Evolutionary conservation across 805 yeast genomes (phyloP).

Genomic region (Teunomyces atbi): DNA sequence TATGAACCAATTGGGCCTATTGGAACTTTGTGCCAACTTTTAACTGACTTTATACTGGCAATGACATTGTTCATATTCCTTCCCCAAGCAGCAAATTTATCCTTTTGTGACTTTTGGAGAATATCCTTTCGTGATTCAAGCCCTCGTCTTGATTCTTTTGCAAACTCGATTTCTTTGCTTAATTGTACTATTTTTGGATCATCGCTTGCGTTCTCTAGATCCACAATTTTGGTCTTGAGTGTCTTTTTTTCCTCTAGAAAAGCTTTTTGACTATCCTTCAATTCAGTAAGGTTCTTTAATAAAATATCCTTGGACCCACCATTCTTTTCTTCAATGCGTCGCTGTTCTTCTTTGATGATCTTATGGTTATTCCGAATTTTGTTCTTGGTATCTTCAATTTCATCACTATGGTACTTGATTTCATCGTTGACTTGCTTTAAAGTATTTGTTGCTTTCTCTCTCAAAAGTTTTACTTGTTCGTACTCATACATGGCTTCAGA

Average conservation of each 20-base stretch:
- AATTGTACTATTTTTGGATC: not conserved
- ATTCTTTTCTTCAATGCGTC: slow-evolving; percentile 36
- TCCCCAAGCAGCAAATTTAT: slow-evolving; percentile 53
- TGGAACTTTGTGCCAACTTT: slow-evolving; percentile 48
- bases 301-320: slow-evolving; percentile 45
- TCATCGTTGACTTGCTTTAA: slow-evolving; percentile 12
- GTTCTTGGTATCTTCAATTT: slow-evolving; percentile 11
- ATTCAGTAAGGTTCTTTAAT: slow-evolving; percentile 16
- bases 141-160: slow-evolving; percentile 1
- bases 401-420: slow-evolving; percentile 15
- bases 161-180: slow-evolving; percentile 8
- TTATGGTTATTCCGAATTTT: slow-evolving; percentile 13
- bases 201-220: slow-evolving; percentile 8
- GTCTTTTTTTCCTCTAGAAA: slow-evolving; percentile 13
- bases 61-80: slow-evolving; percentile 40
- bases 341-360: slow-evolving; percentile 32
- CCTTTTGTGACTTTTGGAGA: slow-evolving; percentile 20
- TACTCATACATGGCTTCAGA: slow-evolving; percentile 1
- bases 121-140: slow-evolving; percentile 11
- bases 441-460: slow-evolving; percentile 30
- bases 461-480: slow-evolving; percentile 38
- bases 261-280: slow-evolving; percentile 19
- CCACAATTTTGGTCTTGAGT: slow-evolving; percentile 11
- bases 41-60: slow-evolving; percentile 34
- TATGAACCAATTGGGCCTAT: slow-evolving; percentile 78